These are phyloP conservation scores for Aspergillus sclerotiicarbonarius DNA, from an alignment of 495 filamentous ascomycete species.

Conservation along the genomic window DNA sequence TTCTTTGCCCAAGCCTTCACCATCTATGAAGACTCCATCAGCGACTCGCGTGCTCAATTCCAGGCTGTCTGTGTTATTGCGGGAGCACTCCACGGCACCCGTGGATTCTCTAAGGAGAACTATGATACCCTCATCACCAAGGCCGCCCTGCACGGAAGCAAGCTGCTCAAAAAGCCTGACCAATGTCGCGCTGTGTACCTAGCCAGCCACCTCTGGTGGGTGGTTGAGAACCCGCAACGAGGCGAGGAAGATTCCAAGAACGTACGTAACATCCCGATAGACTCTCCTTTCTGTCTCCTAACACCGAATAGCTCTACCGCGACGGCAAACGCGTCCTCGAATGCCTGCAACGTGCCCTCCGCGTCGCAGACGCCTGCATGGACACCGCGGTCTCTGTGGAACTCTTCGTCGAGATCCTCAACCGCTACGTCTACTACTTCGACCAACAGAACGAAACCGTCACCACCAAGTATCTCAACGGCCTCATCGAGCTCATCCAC, in stretches of 20 bases:
- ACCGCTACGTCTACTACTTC: conserved; percentile 98
- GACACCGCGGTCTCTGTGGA: conserved; percentile 98
- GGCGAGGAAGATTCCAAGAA: conserved; percentile 80
- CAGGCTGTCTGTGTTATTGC: conserved; percentile 96
- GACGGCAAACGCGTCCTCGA: conserved; percentile 96
- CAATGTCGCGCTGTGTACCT: conserved; percentile 96
- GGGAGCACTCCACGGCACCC: conserved; percentile 78
- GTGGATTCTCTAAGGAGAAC: conserved; percentile 91
- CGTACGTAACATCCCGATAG: conserved; percentile 50
- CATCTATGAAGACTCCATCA: conserved; percentile 94
- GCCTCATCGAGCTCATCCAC: conserved; percentile 96
- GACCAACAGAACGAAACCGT: conserved; percentile 98
- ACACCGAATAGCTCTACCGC: conserved; percentile 70
- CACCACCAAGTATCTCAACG: conserved; percentile 96
- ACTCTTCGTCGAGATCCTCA: conserved; percentile 96
- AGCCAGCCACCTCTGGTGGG: conserved; percentile 97
- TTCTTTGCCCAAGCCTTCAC: conserved; percentile 99
- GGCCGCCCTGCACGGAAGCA: conserved; percentile 93
- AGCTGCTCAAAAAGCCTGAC: conserved; percentile 95
- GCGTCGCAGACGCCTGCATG: conserved; percentile 98
- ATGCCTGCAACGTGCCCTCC: conserved; percentile 90
- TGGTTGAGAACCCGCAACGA: conserved; percentile 77
- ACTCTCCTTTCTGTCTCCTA: not conserved
- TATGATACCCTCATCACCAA: conserved; percentile 99
- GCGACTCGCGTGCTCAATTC: conserved; percentile 93